phyloP scores from a whole-genome alignment of 2,329 filamentous ascomycete species.

The Aspergillus fumigatus region DNA sequence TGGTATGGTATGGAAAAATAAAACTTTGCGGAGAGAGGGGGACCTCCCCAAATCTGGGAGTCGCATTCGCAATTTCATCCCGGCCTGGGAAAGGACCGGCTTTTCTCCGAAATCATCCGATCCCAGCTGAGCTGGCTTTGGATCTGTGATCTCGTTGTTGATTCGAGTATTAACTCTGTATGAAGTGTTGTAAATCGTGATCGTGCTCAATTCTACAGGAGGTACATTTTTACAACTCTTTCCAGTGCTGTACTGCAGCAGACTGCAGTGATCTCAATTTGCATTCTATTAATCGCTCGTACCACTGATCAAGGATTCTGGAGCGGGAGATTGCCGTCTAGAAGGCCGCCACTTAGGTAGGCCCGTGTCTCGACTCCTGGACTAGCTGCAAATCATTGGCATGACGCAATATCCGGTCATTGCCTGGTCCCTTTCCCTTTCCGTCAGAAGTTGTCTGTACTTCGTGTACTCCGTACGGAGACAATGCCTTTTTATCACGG shows the following conservation, averaged over 20 bases:
- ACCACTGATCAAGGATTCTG: not conserved
- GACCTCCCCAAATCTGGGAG: too few relatives aligned
- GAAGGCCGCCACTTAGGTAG: constrained; percentile 22
- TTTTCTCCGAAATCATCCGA: constrained; percentile 20
- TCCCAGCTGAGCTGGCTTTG: not conserved
- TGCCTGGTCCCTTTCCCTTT: not conserved
- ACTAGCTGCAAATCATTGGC: constrained; percentile 21
- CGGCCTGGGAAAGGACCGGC: constrained; percentile 8
- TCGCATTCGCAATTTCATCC: too few relatives aligned
- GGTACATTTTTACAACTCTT: too few relatives aligned
- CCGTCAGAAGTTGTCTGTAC: not conserved
- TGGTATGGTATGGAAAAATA: too few relatives aligned
- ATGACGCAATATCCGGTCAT: constrained; percentile 15
- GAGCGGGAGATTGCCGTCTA: constrained; percentile 22
- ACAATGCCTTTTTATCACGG: too few relatives aligned
- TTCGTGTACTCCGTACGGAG: too few relatives aligned
- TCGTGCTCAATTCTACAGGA: too few relatives aligned
- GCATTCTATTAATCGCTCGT: not conserved
- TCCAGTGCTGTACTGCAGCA: too few relatives aligned
- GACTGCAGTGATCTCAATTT: constrained; percentile 1
- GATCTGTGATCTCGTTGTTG: not conserved
- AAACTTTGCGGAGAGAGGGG: not conserved
- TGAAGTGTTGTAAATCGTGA: too few relatives aligned
- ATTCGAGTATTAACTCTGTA: not conserved
- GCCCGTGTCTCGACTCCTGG: constrained; percentile 18